A percentile compares a stretch with the other conserved stretches of the same genome.
Evolutionary conservation across 306 rosid genomes (phyloP).

Genomic region (Vicia sativa): DNA sequence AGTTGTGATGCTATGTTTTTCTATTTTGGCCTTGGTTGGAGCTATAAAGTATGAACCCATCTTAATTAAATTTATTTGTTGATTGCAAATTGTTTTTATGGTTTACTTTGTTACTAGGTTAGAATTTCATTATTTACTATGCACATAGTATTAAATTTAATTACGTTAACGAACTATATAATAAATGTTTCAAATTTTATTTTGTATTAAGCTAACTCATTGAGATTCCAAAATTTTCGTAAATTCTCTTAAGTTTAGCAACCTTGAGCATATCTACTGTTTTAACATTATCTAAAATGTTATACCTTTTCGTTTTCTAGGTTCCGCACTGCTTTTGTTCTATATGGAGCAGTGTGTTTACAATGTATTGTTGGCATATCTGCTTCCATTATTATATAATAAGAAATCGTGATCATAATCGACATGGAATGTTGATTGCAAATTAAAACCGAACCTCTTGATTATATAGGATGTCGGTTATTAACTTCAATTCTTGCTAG

Average conservation of each 20-base stretch:
- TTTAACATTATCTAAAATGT: background rate
- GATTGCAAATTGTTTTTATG: background rate
- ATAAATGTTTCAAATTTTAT: background rate
- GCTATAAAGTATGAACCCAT: conserved; percentile 1
- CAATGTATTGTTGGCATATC: background rate
- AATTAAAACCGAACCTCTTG: conserved; percentile 11
- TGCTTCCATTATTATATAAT: background rate
- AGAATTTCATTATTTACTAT: conserved; percentile 3
- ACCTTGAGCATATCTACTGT: background rate
- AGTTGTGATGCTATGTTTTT: background rate
- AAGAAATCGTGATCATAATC: background rate
- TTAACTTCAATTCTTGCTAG: conserved; percentile 25
- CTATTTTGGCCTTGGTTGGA: background rate
- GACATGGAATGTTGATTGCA: conserved; percentile 9
- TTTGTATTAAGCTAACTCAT: background rate
- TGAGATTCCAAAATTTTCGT: background rate
- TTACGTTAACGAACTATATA: background rate
- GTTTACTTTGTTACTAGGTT: background rate
- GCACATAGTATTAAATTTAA: background rate
- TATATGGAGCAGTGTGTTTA: background rate
- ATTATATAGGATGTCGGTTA: conserved; percentile 21
- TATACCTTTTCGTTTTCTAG: background rate
- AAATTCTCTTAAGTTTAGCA: background rate
- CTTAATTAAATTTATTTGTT: background rate
- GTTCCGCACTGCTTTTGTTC: background rate